Percentiles rank a stretch among this genome's conserved stretches.
Conservation (phyloP, 2,329 filamentous ascomycete genomes). For the Ustulina deusta region DNA sequence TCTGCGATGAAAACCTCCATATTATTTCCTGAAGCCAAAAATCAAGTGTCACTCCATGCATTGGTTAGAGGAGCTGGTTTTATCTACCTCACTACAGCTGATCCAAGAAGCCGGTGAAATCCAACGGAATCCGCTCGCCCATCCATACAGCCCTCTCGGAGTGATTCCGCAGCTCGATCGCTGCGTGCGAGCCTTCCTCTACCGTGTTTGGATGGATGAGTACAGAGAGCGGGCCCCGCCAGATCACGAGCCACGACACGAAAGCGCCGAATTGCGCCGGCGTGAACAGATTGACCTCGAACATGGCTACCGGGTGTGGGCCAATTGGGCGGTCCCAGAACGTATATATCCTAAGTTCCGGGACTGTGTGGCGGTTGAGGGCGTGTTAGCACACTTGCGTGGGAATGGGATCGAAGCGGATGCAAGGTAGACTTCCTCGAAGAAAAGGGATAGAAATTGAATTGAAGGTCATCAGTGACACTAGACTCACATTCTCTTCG, state of each 20-base stretch:
- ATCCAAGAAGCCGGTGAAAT: constrained; percentile 53
- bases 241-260: constrained; percentile 84
- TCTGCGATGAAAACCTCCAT: not conserved
- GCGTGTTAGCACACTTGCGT: not conserved
- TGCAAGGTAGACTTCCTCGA: not conserved
- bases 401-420: not conserved
- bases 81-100: not conserved
- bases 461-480: not conserved
- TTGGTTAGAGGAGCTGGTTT: no score
- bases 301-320: constrained; percentile 88
- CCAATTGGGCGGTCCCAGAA: constrained; percentile 83
- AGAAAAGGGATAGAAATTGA: not conserved
- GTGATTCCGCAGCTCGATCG: constrained; percentile 66
- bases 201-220: constrained; percentile 85
- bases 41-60: not conserved
- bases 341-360: constrained; percentile 84
- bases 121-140: constrained; percentile 73
- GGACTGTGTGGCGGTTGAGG: constrained; percentile 65
- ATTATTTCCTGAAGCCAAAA: not conserved
- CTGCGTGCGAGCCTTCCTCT: constrained; percentile 48
- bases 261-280: constrained; percentile 92
- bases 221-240: constrained; percentile 82
- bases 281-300: constrained; percentile 89
- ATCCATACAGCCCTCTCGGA: constrained; percentile 79
- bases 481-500: constrained; percentile 77